Evolutionary conservation across 2,329 filamentous ascomycete species (phyloP), one percentile per base, ranked within the genome.

Genomic region (Pyrenochaeta sp.): DNA sequence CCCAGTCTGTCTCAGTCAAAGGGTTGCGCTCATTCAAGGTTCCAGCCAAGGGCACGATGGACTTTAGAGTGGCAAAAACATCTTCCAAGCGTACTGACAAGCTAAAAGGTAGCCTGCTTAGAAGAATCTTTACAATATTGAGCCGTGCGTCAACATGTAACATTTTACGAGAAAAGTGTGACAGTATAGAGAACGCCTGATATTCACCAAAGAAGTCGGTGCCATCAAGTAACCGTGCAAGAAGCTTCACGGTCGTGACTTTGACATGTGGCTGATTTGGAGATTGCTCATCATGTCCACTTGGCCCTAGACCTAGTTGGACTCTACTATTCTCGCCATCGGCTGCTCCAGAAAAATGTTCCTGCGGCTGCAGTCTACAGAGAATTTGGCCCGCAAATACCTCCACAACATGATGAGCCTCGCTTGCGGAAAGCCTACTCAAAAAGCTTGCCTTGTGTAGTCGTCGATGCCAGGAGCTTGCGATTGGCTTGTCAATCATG

Each of bases 401-500:
- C 1, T 49, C 32, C 4, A 78, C 48, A 44, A 75, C 69, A 3
- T 45, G 43, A 11, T 64, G 51, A 1, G 75, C 71, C 10, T 72
- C 48, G 4, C 64, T 58, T 9, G 71, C 63, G 0, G 76, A 55
- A 1, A 79, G 61, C 4, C 68, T 53, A 2, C 65, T 64, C 18
- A 79, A 54, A n/a, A 77, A 70, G 1, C 58, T 56, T 7, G 43
- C 30, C 3, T 67, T 68, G 2, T 79, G 56, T 2, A 79, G 48
- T 31, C 61, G 50, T 4, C 78, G 69, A 60, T 79, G 77, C 78
- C 78, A 79, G 0, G 78, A 77, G 59, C 76, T 79, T 31, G 76
- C 67, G 14, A 73, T 65, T 5, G 75, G 72, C n/a, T 60, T 62
- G 12, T 72, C 54, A 1, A 75, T 36, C 20, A 77, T 64, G 1